These are phyloP conservation scores for Tetrapisispora pingtungensis DNA, from an alignment of 805 yeast genomes.

Conservation along the genomic window DNA sequence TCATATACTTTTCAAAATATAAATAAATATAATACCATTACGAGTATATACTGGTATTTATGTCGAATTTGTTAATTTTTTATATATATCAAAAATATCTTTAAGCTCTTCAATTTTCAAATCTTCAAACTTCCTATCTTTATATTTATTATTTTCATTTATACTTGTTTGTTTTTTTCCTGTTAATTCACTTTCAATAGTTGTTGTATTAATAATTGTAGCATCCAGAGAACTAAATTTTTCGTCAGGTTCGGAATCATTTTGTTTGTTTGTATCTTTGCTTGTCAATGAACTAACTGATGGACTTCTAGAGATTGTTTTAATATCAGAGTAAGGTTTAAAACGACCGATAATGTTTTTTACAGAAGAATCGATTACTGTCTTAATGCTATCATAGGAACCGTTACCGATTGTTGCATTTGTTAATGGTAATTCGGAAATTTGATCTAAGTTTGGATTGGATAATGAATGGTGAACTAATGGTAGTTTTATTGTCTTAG, in stretches of 20 bases:
- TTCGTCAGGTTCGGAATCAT: neutral
- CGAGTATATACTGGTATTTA: too few species aligned
- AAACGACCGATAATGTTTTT: constrained; percentile 24
- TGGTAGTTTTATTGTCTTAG: constrained; percentile 12
- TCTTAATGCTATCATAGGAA: constrained; percentile 23
- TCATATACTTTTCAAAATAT: too few species aligned
- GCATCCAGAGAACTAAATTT: neutral
- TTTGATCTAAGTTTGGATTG: neutral
- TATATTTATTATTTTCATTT: constrained; percentile 13
- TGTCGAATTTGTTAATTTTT: too few species aligned
- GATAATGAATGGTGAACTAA: neutral
- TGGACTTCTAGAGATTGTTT: constrained; percentile 10
- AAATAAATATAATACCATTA: too few species aligned
- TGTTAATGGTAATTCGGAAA: neutral
- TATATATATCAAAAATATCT: constrained; percentile 25
- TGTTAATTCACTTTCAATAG: too few species aligned
- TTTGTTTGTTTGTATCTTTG: constrained; percentile 2
- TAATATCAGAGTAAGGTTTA: constrained; percentile 26
- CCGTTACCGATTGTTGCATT: constrained; percentile 8
- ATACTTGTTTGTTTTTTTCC: too few species aligned
- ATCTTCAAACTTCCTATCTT: constrained; percentile 23
- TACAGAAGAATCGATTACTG: constrained; percentile 24
- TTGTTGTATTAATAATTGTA: neutral
- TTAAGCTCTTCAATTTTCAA: constrained; percentile 20
- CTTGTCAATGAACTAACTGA: constrained; percentile 12